Conservation (phyloP, 495 filamentous ascomycete species). For the Aspergillus campestris region DNA sequence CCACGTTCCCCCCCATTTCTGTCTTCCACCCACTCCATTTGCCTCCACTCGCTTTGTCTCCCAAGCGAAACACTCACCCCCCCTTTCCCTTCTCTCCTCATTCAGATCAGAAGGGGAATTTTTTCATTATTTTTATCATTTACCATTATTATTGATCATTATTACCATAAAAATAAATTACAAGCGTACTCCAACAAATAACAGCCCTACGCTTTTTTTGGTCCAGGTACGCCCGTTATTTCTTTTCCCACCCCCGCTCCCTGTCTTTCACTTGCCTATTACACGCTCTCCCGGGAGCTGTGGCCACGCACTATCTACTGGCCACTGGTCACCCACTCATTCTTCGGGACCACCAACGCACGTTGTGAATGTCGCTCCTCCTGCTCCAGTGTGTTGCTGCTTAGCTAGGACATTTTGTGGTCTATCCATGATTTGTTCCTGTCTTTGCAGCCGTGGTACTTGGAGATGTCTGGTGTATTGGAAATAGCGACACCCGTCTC, state of each 20-base stretch:
- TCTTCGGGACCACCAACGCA: conserved; percentile 15
- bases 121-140: neutral
- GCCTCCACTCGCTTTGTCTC: conserved; percentile 15
- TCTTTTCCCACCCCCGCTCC: conserved; percentile 5
- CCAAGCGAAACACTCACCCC: conserved; percentile 1
- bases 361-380: conserved; percentile 13
- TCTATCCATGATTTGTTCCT: conserved; percentile 12
- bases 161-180: conserved; percentile 2
- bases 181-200: conserved; percentile 9
- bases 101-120: conserved; percentile 1
- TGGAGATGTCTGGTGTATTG: too few relatives aligned
- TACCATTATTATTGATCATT: too few relatives aligned
- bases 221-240: conserved; percentile 10
- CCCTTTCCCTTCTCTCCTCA: conserved; percentile 4
- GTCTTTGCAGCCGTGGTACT: neutral
- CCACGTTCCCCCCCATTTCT: conserved; percentile 18
- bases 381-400: conserved; percentile 14
- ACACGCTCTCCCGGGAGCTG: conserved; percentile 14
- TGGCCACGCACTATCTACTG: conserved; percentile 31
- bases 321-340: conserved; percentile 11
- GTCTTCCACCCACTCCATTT: conserved; percentile 9
- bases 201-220: conserved; percentile 4
- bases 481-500: too few relatives aligned
- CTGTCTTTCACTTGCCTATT: conserved; percentile 3
- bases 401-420: conserved; percentile 3